A percentile compares a stretch with the other conserved stretches of the same genome.
Evolutionary conservation across 2,329 filamentous ascomycete species (phyloP).

Genomic region (Aureobasidium lini): DNA sequence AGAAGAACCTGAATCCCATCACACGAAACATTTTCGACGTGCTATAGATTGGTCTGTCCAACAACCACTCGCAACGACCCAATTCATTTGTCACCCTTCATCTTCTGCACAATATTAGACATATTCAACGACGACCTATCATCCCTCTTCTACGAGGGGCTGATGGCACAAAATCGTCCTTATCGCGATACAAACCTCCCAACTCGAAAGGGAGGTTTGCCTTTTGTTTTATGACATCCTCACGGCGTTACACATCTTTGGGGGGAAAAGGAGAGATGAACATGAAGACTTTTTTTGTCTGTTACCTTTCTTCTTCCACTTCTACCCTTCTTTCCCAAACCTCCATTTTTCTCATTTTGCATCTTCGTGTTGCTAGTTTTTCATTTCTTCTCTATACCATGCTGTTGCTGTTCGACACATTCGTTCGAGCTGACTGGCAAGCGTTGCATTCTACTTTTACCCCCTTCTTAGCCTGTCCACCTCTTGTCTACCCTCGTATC

Average conservation of each 20-base stretch:
- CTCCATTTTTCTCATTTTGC: neutral
- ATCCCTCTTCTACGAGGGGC: neutral
- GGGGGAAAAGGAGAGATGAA: neutral
- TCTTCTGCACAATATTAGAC: conserved; percentile 10
- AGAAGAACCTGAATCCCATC: conserved; percentile 66
- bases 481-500: neutral
- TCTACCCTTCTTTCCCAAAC: neutral
- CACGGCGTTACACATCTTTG: neutral
- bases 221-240: neutral
- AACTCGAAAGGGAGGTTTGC: neutral
- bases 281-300: neutral
- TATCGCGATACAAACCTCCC: neutral
- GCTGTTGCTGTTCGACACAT: neutral
- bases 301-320: neutral
- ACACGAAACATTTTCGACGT: conserved; percentile 71
- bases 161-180: neutral
- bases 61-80: neutral
- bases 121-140: neutral
- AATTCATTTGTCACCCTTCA: neutral
- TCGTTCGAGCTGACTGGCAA: neutral
- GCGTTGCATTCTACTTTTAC: neutral
- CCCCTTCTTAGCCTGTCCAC: neutral
- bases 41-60: conserved; percentile 42
- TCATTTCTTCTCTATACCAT: conserved; percentile 2
- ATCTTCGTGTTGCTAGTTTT: neutral